Percentiles rank a stretch among this genome's conserved stretches.
Evolutionary conservation across 1,139 yeast species (phyloP).

Genomic region (Kluyveromyces marxianus): DNA sequence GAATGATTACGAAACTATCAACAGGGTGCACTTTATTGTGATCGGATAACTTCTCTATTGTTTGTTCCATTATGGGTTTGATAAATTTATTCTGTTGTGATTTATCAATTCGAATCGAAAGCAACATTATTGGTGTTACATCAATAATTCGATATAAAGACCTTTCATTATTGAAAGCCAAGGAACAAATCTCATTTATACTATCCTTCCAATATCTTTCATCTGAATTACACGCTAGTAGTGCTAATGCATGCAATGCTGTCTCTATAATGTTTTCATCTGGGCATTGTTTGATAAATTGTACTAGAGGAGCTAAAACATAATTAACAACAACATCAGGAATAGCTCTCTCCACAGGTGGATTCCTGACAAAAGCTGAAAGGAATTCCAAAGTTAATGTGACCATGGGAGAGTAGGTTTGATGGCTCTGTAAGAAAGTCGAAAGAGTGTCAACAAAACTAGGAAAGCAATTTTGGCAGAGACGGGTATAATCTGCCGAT

Average conservation of each 20-base stretch:
- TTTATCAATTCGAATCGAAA: neutral
- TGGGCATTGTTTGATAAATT: constrained; percentile 45
- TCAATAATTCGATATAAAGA: neutral
- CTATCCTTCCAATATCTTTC: neutral
- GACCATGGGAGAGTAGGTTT: constrained; percentile 48
- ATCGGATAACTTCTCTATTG: constrained; percentile 54
- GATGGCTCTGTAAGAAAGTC: constrained; percentile 15
- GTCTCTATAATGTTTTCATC: constrained; percentile 78
- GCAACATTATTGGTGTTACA: neutral
- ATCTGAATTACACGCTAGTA: constrained; percentile 45
- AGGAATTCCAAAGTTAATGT: constrained; percentile 63
- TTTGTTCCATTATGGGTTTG: constrained; percentile 52
- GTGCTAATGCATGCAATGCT: constrained; percentile 68
- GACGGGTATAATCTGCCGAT: constrained; percentile 38
- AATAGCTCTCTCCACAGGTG: constrained; percentile 21
- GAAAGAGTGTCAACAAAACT: constrained; percentile 23
- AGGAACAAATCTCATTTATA: neutral
- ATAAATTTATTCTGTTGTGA: neutral
- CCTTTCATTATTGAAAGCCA: neutral
- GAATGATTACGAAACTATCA: constrained; percentile 69
- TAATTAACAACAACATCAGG: constrained; percentile 42
- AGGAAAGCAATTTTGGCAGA: constrained; percentile 28
- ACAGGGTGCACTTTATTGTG: constrained; percentile 67
- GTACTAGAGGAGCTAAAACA: constrained; percentile 40
- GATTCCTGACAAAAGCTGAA: constrained; percentile 31